phyloP scores from a whole-genome alignment of 352 stramenopile species.

The Pythium pyrilobum region DNA sequence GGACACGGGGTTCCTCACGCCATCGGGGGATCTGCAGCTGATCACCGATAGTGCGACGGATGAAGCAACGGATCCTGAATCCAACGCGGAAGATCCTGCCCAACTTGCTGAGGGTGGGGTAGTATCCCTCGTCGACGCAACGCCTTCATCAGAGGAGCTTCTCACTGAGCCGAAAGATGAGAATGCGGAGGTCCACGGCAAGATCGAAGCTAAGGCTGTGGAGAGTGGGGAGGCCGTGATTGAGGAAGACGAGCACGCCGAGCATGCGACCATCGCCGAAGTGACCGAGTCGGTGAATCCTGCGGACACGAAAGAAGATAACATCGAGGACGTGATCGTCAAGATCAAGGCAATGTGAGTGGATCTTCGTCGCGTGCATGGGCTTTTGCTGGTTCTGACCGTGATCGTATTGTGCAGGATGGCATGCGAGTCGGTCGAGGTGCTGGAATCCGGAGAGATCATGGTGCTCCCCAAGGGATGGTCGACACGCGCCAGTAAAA shows the following conservation, averaged over 20 bases:
- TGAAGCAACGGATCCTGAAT: not conserved
- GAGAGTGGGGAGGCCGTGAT: not conserved
- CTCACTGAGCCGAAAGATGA: not conserved
- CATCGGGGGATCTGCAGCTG: not conserved
- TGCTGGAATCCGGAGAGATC: conserved; percentile 71
- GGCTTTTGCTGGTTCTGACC: no score
- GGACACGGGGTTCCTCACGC: not conserved
- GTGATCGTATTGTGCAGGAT: conserved; percentile 25
- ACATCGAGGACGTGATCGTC: conserved; percentile 51
- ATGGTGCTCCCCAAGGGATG: conserved; percentile 72
- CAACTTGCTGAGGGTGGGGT: no score
- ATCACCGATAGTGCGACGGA: not conserved
- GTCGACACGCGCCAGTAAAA: conserved; percentile 74
- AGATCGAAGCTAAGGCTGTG: no score
- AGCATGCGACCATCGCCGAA: conserved; percentile 47
- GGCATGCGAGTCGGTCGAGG: conserved; percentile 47
- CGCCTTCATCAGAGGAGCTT: no score
- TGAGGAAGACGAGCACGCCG: conserved; percentile 13
- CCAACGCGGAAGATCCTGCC: no score
- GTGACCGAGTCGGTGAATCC: conserved; percentile 23
- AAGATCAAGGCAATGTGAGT: conserved; percentile 58
- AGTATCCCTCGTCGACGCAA: no score
- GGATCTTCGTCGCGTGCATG: no score
- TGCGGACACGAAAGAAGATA: conserved; percentile 43
- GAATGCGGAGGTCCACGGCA: not conserved